These are phyloP conservation scores for Mallotus nudiflorus DNA, from an alignment of 345 rosid genomes.

Conservation along the genomic window DNA sequence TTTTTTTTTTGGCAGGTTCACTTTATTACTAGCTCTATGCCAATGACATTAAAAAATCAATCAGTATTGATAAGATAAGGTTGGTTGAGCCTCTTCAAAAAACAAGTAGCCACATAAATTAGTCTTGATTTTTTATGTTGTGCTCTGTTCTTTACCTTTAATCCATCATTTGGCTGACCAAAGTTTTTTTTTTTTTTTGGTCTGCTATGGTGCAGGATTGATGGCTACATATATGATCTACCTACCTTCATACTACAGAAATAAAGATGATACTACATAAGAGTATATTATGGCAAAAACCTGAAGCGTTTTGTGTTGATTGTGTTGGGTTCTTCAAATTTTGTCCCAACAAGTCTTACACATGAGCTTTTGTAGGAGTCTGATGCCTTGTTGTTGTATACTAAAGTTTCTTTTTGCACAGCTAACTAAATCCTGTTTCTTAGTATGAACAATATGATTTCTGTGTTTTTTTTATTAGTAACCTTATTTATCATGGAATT, in stretches of 20 bases:
- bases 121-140: no score
- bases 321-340: constrained; percentile 23
- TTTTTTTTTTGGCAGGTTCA: constrained; percentile 22
- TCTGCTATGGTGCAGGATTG: constrained; percentile 23
- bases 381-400: constrained; percentile 15
- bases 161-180: neutral
- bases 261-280: constrained; percentile 17
- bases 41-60: neutral
- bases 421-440: neutral
- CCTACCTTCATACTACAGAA: constrained; percentile 8
- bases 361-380: neutral
- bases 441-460: no score
- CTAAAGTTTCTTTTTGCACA: neutral
- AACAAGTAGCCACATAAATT: neutral
- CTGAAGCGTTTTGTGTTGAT: neutral
- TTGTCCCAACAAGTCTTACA: constrained; percentile 28
- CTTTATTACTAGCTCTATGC: constrained; percentile 20
- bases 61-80: constrained; percentile 25
- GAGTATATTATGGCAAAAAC: constrained; percentile 1
- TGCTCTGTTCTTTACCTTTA: neutral
- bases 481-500: no score
- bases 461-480: no score
- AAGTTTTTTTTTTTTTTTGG: constrained; percentile 1
- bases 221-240: neutral
- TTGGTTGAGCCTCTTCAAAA: neutral